A percentile compares a stretch with the other conserved stretches of the same genome.
Evolutionary conservation across 495 filamentous ascomycete genomes (phyloP).

Genomic region (Chaetomium tenue): DNA sequence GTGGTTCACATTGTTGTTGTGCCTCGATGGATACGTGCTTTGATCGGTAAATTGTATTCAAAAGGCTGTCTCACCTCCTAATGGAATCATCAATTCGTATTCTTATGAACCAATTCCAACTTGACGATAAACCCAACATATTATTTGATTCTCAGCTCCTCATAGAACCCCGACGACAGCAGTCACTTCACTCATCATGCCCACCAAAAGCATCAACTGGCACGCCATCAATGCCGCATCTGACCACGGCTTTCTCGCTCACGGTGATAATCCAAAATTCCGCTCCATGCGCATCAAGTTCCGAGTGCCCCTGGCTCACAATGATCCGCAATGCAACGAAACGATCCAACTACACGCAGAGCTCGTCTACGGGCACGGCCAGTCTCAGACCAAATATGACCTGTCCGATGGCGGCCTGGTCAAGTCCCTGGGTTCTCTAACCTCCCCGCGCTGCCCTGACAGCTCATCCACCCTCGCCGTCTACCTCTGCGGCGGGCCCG

Average conservation of each 20-base stretch:
- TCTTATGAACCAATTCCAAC: too few species aligned
- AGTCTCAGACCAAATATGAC: background rate
- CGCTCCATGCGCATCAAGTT: background rate
- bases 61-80: background rate
- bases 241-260: too few species aligned
- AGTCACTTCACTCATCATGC: too few species aligned
- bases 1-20: too few species aligned
- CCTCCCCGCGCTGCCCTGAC: background rate
- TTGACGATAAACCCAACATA: too few species aligned
- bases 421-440: background rate
- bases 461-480: conserved; percentile 29
- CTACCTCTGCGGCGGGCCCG: conserved; percentile 68
- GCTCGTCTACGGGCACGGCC: background rate
- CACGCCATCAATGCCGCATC: background rate
- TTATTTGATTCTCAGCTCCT: too few species aligned
- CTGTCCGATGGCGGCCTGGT: background rate
- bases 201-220: background rate
- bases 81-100: background rate
- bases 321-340: background rate
- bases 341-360: background rate
- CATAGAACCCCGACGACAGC: too few species aligned
- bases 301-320: background rate
- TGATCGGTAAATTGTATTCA: background rate
- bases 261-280: background rate
- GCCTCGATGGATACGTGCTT: too few species aligned